These are phyloP conservation scores for Astragalus glycyphyllos DNA, from an alignment of 306 rosid genomes.

Conservation along the genomic window DNA sequence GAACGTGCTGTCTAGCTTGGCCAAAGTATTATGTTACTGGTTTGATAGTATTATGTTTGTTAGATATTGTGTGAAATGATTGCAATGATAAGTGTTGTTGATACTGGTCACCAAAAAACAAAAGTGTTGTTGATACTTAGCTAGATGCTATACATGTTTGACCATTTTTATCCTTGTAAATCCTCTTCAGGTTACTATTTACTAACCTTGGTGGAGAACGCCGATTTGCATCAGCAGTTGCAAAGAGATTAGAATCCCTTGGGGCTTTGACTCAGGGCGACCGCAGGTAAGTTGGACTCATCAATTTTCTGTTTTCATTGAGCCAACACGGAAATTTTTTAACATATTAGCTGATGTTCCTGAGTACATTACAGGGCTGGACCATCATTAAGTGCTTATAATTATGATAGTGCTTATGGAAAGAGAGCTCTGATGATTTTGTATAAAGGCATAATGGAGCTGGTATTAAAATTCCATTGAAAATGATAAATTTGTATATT, in stretches of 20 bases:
- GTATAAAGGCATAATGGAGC: constrained; percentile 94
- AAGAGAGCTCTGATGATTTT: constrained; percentile 79
- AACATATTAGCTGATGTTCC: constrained; percentile 35
- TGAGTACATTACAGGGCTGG: constrained; percentile 83
- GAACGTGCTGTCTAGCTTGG: constrained; percentile 14
- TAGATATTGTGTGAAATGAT: constrained; percentile 32
- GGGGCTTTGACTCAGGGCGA: constrained; percentile 99
- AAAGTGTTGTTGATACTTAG: constrained; percentile 17
- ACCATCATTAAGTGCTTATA: constrained; percentile 85
- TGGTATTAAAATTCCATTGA: constrained; percentile 58
- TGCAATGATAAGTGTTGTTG: not conserved
- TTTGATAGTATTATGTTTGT: not conserved
- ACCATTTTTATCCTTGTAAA: constrained; percentile 20
- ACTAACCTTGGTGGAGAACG: constrained; percentile 97
- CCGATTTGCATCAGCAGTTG: constrained; percentile 98
- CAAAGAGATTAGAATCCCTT: constrained; percentile 95
- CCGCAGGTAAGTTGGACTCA: constrained; percentile 72
- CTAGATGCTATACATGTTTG: constrained; percentile 10
- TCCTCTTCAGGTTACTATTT: constrained; percentile 76
- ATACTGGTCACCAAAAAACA: too few relatives aligned
- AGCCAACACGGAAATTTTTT: constrained; percentile 26
- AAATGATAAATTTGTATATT: constrained; percentile 33
- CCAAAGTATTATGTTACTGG: constrained; percentile 23
- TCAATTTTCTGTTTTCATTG: constrained; percentile 37
- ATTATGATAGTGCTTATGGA: constrained; percentile 94